Conservation (phyloP, 306 rosid species). For the Sophora flavescens region DNA sequence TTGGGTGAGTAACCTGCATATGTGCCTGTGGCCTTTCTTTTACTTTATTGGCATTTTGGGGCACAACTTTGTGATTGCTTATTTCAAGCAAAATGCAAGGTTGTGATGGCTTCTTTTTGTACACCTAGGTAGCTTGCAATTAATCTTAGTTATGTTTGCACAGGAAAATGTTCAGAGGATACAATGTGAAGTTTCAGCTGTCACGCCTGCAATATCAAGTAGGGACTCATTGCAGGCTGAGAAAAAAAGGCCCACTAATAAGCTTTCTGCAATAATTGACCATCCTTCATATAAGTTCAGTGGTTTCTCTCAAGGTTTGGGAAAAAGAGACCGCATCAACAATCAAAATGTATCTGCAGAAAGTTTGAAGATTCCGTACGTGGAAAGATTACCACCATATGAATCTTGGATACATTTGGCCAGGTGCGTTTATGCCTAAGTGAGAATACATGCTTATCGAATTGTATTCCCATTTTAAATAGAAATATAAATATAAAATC, state of each 20-base stretch:
- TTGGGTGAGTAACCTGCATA: not conserved
- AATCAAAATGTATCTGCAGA: conserved; percentile 42
- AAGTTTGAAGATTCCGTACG: conserved; percentile 55
- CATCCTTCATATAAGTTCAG: conserved; percentile 55
- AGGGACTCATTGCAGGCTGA: conserved; percentile 23
- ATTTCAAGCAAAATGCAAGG: not conserved
- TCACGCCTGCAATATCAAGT: conserved; percentile 39
- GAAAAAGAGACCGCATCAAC: conserved; percentile 53
- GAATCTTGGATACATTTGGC: conserved; percentile 78
- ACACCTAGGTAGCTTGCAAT: conserved; percentile 11
- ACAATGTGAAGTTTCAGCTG: conserved; percentile 39
- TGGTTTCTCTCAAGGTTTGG: conserved; percentile 52
- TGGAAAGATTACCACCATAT: conserved; percentile 66
- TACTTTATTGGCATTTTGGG: not conserved
- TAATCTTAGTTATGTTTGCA: conserved; percentile 33
- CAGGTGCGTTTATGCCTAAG: conserved; percentile 53
- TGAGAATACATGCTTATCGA: conserved; percentile 8
- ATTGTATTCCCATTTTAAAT: not conserved
- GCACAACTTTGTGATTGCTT: not conserved
- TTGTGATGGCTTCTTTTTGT: conserved; percentile 10
- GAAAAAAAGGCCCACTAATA: conserved; percentile 44
- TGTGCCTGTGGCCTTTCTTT: not conserved
- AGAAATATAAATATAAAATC: not conserved
- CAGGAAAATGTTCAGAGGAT: conserved; percentile 73
- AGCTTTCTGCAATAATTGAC: conserved; percentile 63